Conservation (phyloP, 163 green algal species). For the Scenedesmus sp. region DNA sequence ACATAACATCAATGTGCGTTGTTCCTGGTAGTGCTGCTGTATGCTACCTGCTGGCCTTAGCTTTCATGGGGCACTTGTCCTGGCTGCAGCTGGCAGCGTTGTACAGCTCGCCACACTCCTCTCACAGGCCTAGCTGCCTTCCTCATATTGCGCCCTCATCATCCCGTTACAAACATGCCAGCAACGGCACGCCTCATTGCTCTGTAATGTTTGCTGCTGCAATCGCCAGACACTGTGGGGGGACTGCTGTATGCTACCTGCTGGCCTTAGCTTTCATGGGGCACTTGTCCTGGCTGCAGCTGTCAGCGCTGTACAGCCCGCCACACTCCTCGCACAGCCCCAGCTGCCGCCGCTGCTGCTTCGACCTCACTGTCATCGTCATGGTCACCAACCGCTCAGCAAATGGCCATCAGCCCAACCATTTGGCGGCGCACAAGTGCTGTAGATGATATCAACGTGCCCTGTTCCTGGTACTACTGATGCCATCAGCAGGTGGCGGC, state of each 20-base stretch:
- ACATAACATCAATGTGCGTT: too few species aligned
- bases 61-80: conserved; percentile 66
- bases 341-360: conserved; percentile 77
- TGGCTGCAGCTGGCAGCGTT: conserved; percentile 67
- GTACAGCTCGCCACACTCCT: conserved; percentile 82
- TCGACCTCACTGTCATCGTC: conserved; percentile 10
- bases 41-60: neutral
- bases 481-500: neutral
- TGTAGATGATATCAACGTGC: too few species aligned
- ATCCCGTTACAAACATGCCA: too few species aligned
- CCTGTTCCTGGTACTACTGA: too few species aligned
- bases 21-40: too few species aligned
- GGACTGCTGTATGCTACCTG: neutral
- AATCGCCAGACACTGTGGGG: too few species aligned
- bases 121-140: conserved; percentile 83
- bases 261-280: conserved; percentile 55
- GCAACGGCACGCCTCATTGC: too few species aligned
- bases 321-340: conserved; percentile 87
- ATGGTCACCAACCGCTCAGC: too few species aligned
- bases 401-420: too few species aligned
- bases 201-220: too few species aligned
- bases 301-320: conserved; percentile 72
- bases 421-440: too few species aligned
- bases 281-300: conserved; percentile 68
- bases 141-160: conserved; percentile 60